Percentiles rank a stretch among this genome's conserved stretches.
These are phyloP conservation scores for Candida montana DNA, from an alignment of 805 yeast species.

Conservation along the genomic window DNA sequence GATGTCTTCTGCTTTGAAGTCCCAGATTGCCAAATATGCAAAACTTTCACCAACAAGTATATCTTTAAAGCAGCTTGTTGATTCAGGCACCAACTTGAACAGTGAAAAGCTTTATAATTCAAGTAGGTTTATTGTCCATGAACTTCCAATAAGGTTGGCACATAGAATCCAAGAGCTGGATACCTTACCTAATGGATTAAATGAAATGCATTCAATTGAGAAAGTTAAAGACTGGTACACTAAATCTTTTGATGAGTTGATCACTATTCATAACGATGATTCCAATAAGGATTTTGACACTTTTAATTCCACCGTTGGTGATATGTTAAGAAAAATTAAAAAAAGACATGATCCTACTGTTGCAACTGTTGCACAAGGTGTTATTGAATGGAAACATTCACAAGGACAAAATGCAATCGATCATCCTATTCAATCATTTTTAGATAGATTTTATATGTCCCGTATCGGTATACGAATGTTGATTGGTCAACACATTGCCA, in stretches of 20 bases:
- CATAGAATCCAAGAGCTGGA: constrained; percentile 83
- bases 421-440: constrained; percentile 69
- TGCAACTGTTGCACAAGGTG: constrained; percentile 88
- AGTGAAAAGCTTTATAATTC: constrained; percentile 80
- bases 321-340: constrained; percentile 65
- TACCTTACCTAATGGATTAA: constrained; percentile 68
- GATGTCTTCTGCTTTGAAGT: constrained; percentile 13
- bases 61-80: constrained; percentile 84
- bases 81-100: constrained; percentile 74
- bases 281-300: constrained; percentile 47
- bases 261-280: constrained; percentile 34
- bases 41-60: constrained; percentile 78
- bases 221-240: constrained; percentile 87
- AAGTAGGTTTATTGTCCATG: constrained; percentile 78
- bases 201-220: constrained; percentile 66
- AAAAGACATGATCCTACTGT: constrained; percentile 89
- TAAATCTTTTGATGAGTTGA: constrained; percentile 79
- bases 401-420: constrained; percentile 48
- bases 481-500: constrained; percentile 89
- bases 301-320: constrained; percentile 64
- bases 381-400: constrained; percentile 76
- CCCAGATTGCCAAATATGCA: constrained; percentile 44
- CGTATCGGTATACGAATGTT: constrained; percentile 90
- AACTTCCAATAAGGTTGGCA: constrained; percentile 81
- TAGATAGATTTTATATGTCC: constrained; percentile 85